Percentiles rank a stretch among this genome's conserved stretches.
phyloP scores from a whole-genome alignment of 495 filamentous ascomycete species.

The Paragyromitra xinjiangensis region DNA sequence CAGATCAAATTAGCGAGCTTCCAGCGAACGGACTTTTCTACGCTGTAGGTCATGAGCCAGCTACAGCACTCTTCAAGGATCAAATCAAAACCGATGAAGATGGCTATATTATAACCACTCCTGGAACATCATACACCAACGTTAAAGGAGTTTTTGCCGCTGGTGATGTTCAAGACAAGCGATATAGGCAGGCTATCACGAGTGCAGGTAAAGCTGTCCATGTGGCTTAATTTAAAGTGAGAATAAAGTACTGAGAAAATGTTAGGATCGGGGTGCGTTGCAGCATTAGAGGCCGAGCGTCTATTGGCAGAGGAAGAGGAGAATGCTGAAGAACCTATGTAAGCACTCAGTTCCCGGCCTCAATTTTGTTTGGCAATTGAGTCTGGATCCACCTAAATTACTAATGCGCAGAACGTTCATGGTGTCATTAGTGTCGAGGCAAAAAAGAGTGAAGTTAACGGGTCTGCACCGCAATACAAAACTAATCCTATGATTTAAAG shows the following conservation, averaged over 20 bases:
- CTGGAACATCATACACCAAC: conserved; percentile 87
- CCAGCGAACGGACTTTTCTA: conserved; percentile 96
- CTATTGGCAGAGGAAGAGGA: conserved; percentile 80
- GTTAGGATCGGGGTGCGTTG: conserved; percentile 90
- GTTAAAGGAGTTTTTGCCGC: conserved; percentile 94
- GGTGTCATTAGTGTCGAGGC: conserved; percentile 59
- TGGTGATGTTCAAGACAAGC: conserved; percentile 98
- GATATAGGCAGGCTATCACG: conserved; percentile 96
- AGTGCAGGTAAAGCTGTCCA: conserved; percentile 79
- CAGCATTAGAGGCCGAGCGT: conserved; percentile 94
- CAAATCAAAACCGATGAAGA: conserved; percentile 87
- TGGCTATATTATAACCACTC: conserved; percentile 84
- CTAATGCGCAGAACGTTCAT: conserved; percentile 43
- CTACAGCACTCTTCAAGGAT: conserved; percentile 83
- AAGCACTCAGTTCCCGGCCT: conserved; percentile 16
- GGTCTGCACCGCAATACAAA: conserved; percentile 56
- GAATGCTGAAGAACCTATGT: conserved; percentile 55
- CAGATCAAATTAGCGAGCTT: conserved; percentile 79
- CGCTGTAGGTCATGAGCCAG: conserved; percentile 95
- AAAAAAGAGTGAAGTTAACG: conserved; percentile 62
- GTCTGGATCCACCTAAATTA: conserved; percentile 30
- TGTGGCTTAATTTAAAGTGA: not conserved
- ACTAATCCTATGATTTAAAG: conserved; percentile 57
- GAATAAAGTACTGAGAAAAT: conserved; percentile 58
- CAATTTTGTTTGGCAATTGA: conserved; percentile 40